A percentile compares a stretch with the other conserved stretches of the same genome.
Evolutionary conservation across 2,329 filamentous ascomycete genomes (phyloP).

Genomic region (Boeremia lycopersici): DNA sequence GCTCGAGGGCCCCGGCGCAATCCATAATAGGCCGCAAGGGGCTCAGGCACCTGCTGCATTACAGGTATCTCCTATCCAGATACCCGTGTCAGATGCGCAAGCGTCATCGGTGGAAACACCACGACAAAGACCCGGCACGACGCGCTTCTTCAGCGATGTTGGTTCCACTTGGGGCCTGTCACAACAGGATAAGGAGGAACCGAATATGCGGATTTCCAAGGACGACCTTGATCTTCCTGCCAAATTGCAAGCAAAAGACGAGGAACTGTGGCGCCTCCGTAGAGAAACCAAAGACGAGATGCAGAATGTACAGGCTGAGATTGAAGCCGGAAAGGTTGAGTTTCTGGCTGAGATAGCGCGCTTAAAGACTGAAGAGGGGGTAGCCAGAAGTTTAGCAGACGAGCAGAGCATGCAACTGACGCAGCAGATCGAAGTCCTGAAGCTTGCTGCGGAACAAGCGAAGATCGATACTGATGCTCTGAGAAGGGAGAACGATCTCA

Average conservation of each 20-base stretch:
- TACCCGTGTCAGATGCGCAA: neutral
- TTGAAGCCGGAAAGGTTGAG: conserved; percentile 22
- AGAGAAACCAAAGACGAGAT: conserved; percentile 27
- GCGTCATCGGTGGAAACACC: conserved; percentile 1
- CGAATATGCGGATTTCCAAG: conserved; percentile 6
- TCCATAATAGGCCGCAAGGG: conserved; percentile 11
- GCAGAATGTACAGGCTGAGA: conserved; percentile 22
- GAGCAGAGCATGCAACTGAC: conserved; percentile 20
- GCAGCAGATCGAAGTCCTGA: conserved; percentile 31
- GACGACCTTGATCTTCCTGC: conserved; percentile 19
- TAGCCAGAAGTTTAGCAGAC: conserved; percentile 23
- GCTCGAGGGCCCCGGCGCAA: conserved; percentile 21
- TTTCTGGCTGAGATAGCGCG: conserved; percentile 20
- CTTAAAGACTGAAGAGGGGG: conserved; percentile 26
- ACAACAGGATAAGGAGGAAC: neutral
- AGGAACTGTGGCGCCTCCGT: conserved; percentile 33
- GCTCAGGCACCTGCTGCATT: neutral
- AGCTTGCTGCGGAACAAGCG: conserved; percentile 26
- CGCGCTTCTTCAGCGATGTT: conserved; percentile 14
- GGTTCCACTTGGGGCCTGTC: conserved; percentile 11
- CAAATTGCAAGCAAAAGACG: conserved; percentile 39
- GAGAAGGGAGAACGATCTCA: conserved; percentile 36
- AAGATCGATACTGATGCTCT: conserved; percentile 29
- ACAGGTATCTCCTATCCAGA: neutral
- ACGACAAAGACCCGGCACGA: conserved; percentile 1